phyloP scores from a whole-genome alignment of 352 stramenopile species.

The Phytophthora idaei region DNA sequence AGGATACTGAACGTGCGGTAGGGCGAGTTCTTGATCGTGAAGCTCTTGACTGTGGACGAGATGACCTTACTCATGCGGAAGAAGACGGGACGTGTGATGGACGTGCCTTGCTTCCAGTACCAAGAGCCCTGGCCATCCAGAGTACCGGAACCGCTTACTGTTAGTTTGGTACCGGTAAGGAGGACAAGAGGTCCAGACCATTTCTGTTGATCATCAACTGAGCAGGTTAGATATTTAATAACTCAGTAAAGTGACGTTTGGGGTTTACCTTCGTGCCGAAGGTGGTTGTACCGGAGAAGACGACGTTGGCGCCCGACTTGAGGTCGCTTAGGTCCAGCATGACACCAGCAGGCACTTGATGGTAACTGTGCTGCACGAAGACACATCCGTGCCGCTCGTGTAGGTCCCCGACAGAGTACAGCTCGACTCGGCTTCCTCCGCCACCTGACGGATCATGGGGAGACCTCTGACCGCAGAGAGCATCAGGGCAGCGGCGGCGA shows the following conservation, averaged over 20 bases:
- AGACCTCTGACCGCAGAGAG: not conserved
- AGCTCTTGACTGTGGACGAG: slow-evolving; percentile 28
- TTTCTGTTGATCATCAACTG: not conserved
- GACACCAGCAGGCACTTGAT: slow-evolving; percentile 23
- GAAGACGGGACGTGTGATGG: slow-evolving; percentile 31
- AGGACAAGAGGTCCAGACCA: slow-evolving; percentile 19
- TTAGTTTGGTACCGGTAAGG: slow-evolving; percentile 24
- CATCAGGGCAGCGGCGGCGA: not conserved
- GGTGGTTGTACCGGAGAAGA: not conserved
- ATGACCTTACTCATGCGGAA: slow-evolving; percentile 10
- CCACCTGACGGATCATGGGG: not conserved
- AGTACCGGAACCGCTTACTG: slow-evolving; percentile 30
- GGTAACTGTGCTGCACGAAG: slow-evolving; percentile 28
- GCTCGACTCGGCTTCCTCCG: not conserved
- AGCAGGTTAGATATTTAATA: too few relatives aligned
- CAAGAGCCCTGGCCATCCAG: slow-evolving; percentile 40
- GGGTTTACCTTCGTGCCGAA: not conserved
- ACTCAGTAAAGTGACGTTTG: too few relatives aligned
- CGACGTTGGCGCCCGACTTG: not conserved
- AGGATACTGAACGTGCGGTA: slow-evolving; percentile 33
- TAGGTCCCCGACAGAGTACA: not conserved
- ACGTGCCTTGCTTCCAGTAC: slow-evolving; percentile 45
- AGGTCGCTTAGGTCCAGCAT: slow-evolving; percentile 11
- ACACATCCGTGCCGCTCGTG: not conserved
- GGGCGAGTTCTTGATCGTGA: slow-evolving; percentile 37